These are phyloP conservation scores for Leccinum barrowsii DNA, from an alignment of 768 basidiomycete species.

Conservation along the genomic window DNA sequence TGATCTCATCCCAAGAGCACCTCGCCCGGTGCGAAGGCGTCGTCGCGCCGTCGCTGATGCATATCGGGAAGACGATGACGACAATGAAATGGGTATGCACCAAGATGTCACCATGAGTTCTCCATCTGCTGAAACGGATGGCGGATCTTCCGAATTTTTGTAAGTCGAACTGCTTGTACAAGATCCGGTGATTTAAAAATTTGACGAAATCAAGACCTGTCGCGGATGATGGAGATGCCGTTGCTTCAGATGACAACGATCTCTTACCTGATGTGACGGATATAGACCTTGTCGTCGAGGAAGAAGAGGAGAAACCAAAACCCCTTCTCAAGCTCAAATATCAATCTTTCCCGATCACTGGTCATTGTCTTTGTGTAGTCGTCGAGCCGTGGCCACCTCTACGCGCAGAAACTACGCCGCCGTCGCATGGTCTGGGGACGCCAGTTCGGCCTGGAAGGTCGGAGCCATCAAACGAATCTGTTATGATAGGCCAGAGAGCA, in stretches of 20 bases:
- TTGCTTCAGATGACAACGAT: not conserved
- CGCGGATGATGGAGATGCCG: not conserved
- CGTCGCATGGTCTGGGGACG: slow-evolving; percentile 31
- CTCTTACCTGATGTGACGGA: slow-evolving; percentile 1
- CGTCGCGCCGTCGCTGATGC: slow-evolving; percentile 25
- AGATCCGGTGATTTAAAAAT: not conserved
- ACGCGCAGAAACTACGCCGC: slow-evolving; percentile 33
- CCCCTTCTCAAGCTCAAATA: slow-evolving; percentile 63
- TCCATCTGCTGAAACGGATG: not conserved
- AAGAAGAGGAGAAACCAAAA: slow-evolving; percentile 72
- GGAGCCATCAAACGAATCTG: slow-evolving; percentile 24
- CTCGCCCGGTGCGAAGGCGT: slow-evolving; percentile 32
- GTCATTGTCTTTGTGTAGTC: slow-evolving; percentile 74
- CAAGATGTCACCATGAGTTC: slow-evolving; percentile 19
- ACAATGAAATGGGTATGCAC: slow-evolving; percentile 3
- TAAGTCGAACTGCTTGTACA: not conserved
- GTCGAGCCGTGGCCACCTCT: slow-evolving; percentile 76
- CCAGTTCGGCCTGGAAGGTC: slow-evolving; percentile 21
- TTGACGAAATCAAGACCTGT: not conserved
- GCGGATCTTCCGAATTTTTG: not conserved
- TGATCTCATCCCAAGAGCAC: slow-evolving; percentile 10
- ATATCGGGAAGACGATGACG: slow-evolving; percentile 27
- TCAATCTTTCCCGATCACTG: slow-evolving; percentile 66
- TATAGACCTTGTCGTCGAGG: slow-evolving; percentile 45
- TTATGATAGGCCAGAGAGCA: slow-evolving; percentile 33